These are phyloP conservation scores for Mycena pura DNA, from an alignment of 768 basidiomycete species.

Conservation along the genomic window DNA sequence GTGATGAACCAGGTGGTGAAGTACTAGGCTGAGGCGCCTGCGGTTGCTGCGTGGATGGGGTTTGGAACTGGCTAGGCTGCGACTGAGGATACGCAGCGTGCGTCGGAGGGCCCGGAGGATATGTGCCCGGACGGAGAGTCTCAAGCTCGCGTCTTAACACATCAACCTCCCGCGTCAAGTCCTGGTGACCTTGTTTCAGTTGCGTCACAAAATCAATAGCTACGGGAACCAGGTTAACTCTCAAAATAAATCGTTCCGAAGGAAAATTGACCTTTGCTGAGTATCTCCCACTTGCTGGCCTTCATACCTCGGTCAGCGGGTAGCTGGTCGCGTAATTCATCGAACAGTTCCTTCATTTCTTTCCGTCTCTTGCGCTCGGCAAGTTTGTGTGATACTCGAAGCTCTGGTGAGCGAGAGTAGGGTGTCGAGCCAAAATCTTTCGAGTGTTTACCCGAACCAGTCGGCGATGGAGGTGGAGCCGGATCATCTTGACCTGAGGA, in stretches of 20 bases:
- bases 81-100: conserved; percentile 51
- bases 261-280: conserved; percentile 81
- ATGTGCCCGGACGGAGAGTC: conserved; percentile 61
- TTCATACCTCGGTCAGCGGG: conserved; percentile 95
- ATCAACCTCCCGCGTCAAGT: conserved; percentile 82
- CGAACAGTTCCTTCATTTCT: conserved; percentile 99
- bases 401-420: conserved; percentile 94
- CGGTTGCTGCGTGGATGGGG: conserved; percentile 47
- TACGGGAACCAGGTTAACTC: conserved; percentile 35
- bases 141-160: conserved; percentile 79
- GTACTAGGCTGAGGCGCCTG: conserved; percentile 37
- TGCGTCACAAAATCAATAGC: conserved; percentile 89
- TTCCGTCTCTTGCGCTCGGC: conserved; percentile 96
- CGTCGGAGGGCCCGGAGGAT: conserved; percentile 54
- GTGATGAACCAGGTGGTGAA: conserved; percentile 68
- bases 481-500: conserved; percentile 54
- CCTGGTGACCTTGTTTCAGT: conserved; percentile 78
- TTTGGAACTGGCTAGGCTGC: conserved; percentile 50
- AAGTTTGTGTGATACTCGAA: conserved; percentile 94
- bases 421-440: conserved; percentile 72
- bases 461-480: conserved; percentile 44
- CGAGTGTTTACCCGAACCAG: conserved; percentile 40
- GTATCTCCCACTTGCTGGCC: conserved; percentile 98
- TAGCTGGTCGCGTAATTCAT: conserved; percentile 91
- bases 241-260: conserved; percentile 1